Evolutionary conservation across 2,329 filamentous ascomycete genomes (phyloP).

Genomic region (Cercospora zeae-maydis): DNA sequence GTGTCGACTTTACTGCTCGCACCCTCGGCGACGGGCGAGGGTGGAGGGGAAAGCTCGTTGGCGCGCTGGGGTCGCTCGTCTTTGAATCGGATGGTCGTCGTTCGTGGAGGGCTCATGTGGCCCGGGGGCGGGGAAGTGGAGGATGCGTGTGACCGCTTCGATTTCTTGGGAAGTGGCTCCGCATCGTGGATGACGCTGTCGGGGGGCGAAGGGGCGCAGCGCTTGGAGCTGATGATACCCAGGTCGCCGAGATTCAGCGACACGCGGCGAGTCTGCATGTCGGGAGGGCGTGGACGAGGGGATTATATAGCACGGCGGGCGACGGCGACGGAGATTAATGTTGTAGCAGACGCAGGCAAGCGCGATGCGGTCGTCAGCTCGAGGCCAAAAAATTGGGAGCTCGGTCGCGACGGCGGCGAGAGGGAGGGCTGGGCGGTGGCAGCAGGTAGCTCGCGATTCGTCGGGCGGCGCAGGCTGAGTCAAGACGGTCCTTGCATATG

Average conservation of each 20-base stretch:
- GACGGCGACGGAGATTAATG: background rate
- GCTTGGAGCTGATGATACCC: constrained; percentile 75
- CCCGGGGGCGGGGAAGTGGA: constrained; percentile 37
- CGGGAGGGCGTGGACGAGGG: constrained; percentile 12
- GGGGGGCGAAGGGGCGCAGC: constrained; percentile 54
- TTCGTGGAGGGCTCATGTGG: constrained; percentile 45
- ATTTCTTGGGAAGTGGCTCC: constrained; percentile 53
- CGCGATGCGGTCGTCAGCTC: background rate
- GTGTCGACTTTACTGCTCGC: constrained; percentile 62
- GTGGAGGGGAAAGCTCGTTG: constrained; percentile 73
- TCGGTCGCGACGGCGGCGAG: constrained; percentile 3
- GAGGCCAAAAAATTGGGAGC: constrained; percentile 8
- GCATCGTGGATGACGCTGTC: constrained; percentile 62
- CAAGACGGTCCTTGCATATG: constrained; percentile 11
- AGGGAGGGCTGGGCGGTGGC: constrained; percentile 1
- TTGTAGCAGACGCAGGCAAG: background rate
- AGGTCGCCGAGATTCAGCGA: constrained; percentile 88
- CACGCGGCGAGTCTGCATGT: constrained; percentile 94
- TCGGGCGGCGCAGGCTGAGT: constrained; percentile 11
- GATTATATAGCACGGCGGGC: constrained; percentile 4
- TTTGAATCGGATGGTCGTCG: constrained; percentile 45
- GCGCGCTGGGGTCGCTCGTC: constrained; percentile 48
- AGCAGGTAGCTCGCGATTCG: constrained; percentile 10
- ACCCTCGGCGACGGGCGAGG: constrained; percentile 60
- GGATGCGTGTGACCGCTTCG: constrained; percentile 71